Evolutionary conservation across 495 filamentous ascomycete species (phyloP).

Genomic region (Penicillium psychrofluorescens): DNA sequence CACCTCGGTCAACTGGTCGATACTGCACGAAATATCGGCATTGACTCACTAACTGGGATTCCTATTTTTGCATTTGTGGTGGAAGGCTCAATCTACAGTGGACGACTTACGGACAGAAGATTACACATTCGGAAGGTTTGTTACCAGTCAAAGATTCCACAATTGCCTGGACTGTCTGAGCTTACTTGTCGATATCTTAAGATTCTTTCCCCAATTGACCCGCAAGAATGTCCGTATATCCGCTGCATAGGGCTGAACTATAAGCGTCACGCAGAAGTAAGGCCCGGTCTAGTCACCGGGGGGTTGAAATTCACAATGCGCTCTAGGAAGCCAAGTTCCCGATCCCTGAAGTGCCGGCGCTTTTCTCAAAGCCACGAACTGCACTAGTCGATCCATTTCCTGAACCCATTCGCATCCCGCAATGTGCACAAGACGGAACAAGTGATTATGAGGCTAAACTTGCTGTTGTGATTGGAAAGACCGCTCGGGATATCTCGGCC

Average conservation of each 20-base stretch:
- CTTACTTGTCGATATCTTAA: background rate
- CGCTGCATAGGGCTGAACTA: slow-evolving; percentile 71
- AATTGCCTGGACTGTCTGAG: background rate
- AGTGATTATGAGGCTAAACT: slow-evolving; percentile 72
- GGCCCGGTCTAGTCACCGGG: too few species aligned
- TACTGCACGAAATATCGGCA: background rate
- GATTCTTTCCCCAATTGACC: slow-evolving; percentile 20
- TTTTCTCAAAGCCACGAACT: slow-evolving; percentile 68
- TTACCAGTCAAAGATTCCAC: too few species aligned
- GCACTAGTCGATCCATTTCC: slow-evolving; percentile 55
- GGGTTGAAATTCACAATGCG: too few species aligned
- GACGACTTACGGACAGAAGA: slow-evolving; percentile 12
- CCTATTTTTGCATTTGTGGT: slow-evolving; percentile 15
- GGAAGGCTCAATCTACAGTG: slow-evolving; percentile 23
- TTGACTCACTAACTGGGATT: background rate
- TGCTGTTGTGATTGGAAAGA: slow-evolving; percentile 57
- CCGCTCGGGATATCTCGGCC: slow-evolving; percentile 51
- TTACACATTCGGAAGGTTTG: slow-evolving; percentile 10
- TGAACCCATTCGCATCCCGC: slow-evolving; percentile 25
- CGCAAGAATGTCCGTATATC: slow-evolving; percentile 21
- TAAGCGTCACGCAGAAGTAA: slow-evolving; percentile 37
- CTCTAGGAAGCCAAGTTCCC: slow-evolving; percentile 62
- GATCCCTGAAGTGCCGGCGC: slow-evolving; percentile 57
- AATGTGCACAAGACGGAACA: slow-evolving; percentile 29
- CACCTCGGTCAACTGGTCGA: slow-evolving; percentile 35